Conservation (phyloP, 768 basidiomycete species). For the Pilatotrama ljubarskyi region DNA sequence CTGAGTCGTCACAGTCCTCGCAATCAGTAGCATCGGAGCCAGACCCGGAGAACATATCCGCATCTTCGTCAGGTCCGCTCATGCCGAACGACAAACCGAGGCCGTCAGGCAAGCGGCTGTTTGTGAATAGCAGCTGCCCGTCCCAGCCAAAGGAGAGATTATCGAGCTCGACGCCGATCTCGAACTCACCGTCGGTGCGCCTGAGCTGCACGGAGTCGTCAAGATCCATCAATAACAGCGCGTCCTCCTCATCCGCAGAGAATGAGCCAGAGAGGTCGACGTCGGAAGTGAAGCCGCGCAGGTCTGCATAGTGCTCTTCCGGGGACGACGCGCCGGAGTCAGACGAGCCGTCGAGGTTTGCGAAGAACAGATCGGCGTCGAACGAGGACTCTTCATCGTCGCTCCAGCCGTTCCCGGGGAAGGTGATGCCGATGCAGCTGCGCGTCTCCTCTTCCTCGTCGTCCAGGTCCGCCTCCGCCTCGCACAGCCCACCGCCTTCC, state of each 20-base stretch:
- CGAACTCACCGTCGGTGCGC: constrained; percentile 26
- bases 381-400: constrained; percentile 74
- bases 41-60: constrained; percentile 50
- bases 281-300: constrained; percentile 32
- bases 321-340: constrained; percentile 46
- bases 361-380: constrained; percentile 84
- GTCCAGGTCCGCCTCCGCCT: constrained; percentile 21
- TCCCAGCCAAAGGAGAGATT: constrained; percentile 30
- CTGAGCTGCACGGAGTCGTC: constrained; percentile 29
- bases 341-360: constrained; percentile 66
- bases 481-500: constrained; percentile 30
- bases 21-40: constrained; percentile 42
- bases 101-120: constrained; percentile 8
- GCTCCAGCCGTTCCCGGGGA: constrained; percentile 76
- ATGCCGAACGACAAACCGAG: constrained; percentile 29
- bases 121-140: constrained; percentile 26
- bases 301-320: constrained; percentile 46
- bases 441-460: constrained; percentile 36
- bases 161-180: constrained; percentile 30
- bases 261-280: constrained; percentile 22
- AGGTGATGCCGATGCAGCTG: constrained; percentile 38
- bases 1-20: constrained; percentile 36
- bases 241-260: constrained; percentile 32
- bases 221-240: constrained; percentile 31
- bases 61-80: constrained; percentile 38